Evolutionary conservation across 139 green algal species (phyloP).

Genomic region (Spirogloea muscicola): DNA sequence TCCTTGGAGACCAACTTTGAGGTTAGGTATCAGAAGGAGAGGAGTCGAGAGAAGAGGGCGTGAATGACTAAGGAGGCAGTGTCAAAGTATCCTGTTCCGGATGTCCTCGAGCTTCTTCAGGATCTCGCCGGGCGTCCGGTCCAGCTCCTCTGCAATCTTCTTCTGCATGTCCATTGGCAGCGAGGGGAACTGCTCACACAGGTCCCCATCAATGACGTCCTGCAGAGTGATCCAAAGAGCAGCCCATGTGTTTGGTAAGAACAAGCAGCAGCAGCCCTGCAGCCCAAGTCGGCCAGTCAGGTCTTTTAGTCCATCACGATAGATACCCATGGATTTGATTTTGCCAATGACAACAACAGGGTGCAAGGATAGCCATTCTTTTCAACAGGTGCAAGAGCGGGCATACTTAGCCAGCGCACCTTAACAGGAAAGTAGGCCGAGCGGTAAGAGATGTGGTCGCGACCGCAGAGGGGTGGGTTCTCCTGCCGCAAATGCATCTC

Average conservation of each 20-base stretch:
- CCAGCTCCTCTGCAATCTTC: constrained; percentile 81
- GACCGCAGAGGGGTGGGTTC: constrained; percentile 77
- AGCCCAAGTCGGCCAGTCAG: not conserved
- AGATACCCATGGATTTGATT: not conserved
- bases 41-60: no score
- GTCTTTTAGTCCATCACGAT: not conserved
- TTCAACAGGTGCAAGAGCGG: not conserved
- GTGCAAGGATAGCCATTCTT: not conserved
- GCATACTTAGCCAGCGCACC: constrained; percentile 18
- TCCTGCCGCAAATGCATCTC: constrained; percentile 98
- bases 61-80: not conserved
- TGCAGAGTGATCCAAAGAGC: not conserved
- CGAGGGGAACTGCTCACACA: constrained; percentile 85
- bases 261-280: no score
- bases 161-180: constrained; percentile 71
- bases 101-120: constrained; percentile 98
- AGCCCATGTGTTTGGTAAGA: not conserved
- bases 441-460: constrained; percentile 90
- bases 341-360: not conserved
- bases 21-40: no score
- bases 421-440: constrained; percentile 92
- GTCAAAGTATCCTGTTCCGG: constrained; percentile 49
- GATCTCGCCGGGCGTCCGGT: constrained; percentile 86
- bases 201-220: constrained; percentile 90
- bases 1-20: no score